Base-by-base conservation (phyloP, 1,139 yeast genomes). In the Blastobotrys persicus region DNA sequence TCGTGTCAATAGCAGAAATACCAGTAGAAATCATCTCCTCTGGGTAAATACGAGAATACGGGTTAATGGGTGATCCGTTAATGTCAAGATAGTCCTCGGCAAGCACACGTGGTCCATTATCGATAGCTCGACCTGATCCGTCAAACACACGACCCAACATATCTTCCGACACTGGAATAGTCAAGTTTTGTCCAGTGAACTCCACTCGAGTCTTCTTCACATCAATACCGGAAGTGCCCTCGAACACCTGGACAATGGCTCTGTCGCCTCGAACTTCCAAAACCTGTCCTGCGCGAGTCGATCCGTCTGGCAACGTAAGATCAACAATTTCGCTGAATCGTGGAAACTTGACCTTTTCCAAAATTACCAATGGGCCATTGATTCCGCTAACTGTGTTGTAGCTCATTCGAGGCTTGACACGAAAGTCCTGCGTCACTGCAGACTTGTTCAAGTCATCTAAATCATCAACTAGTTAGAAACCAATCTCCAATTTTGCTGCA, bases 21-120 rank as follows among this genome's bases (percentile, higher is more conserved):
- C 99, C 99, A 23, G 98, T 92, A 49, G 97, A 89, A 64, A 92
- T 92, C 98, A 92, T 92, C 77, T 92, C 99, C 76, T 92, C 98
- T 19, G 99, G 99, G 68, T 94, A 92, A 61, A 92, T 92, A 76
- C 99, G 94, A 45, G 97, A 95, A 70, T 74, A 92, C 46, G 99
- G 99, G 69, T 92, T 92, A 70, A 92, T 92, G 64, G 99, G 98
- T 39, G 98, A 89, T 54, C 99, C 99, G 69, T 92, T 92, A 67
- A 92, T 94, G 71, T 92, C 99, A 71, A 94, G 78, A 71, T 88
- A 92, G 70, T 92, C 99, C 72, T 92, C 99, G 48, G 99, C 98
- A 67, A 92, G 86, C 51, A 92, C 96, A 72, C 87, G 87, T 58
- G 99, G 99, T 54, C 99, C 99, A 64, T 88, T 88, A 71, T 92